Evolutionary conservation across 2,329 filamentous ascomycete genomes (phyloP).

Genomic region (Xylaria sp.): DNA sequence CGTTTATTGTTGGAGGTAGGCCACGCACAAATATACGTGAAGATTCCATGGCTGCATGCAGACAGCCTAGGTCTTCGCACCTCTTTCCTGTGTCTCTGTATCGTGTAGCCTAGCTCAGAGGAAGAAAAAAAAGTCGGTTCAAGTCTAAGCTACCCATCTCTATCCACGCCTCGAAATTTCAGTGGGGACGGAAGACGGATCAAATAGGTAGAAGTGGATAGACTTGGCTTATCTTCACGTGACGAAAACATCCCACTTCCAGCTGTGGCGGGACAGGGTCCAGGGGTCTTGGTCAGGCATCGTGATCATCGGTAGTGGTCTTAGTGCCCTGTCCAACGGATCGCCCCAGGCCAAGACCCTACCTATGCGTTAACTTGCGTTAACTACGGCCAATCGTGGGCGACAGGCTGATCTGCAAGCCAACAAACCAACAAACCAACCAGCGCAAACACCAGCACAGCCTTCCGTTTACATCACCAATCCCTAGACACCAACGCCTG

Average conservation of each 20-base stretch:
- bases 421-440: too few species aligned
- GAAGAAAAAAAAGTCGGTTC: constrained; percentile 14
- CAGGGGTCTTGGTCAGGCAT: background rate
- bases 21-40: constrained; percentile 82
- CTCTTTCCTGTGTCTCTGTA: background rate
- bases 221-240: constrained; percentile 29
- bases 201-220: background rate
- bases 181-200: constrained; percentile 7
- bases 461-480: background rate
- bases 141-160: background rate
- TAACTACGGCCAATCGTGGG: constrained; percentile 16
- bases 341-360: background rate
- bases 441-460: constrained; percentile 26
- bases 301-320: background rate
- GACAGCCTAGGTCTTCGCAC: background rate
- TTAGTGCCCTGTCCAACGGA: background rate
- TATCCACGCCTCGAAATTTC: constrained; percentile 5
- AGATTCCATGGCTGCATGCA: constrained; percentile 46
- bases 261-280: too few species aligned
- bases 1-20: constrained; percentile 82
- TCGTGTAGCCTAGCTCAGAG: constrained; percentile 3
- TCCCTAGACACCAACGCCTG: too few species aligned
- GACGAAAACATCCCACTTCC: constrained; percentile 6
- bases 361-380: too few species aligned
- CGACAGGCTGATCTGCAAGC: constrained; percentile 11